Evolutionary conservation across 495 filamentous ascomycete species (phyloP), one percentile per base, ranked within the genome.

Genomic region (Glarea lozoyensis): DNA sequence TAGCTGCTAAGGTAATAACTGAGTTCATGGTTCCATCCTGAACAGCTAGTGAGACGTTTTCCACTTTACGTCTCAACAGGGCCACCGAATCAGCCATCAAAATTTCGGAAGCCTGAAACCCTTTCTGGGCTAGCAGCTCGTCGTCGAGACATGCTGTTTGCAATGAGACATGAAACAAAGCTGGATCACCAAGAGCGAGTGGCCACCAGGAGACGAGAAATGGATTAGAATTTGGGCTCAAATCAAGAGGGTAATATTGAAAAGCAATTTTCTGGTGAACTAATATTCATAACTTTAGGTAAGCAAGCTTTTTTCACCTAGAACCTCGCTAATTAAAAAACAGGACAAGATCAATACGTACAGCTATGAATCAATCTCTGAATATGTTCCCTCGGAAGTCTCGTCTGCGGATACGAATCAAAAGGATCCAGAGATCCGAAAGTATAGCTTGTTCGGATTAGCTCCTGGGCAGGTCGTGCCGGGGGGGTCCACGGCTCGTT

Each of bases 171-270:
- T 73, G 67, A 33, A 75, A 73, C 17, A 75, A 33, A n/a, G 67
- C 68, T 2, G 69, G 68, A 40, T 73, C 69, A 0, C 56, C 62
- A 2, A 75, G 57, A 4, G 69, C 67, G 13, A 69, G 55, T 2
- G 69, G 71, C 71, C 71, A 73, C 71, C 71, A 75, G 2, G 67
- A 73, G 10, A 71, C 54, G 22, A 75, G 53, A 49, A 73, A 73
- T 0, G 71, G 69, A 50, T 73, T 75, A 24, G 71, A 66, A 4
- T 48, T 55, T 2, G 61, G 41, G 40, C 60, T 68, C 6, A 72
- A 48, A 27, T 75, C 71, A 20, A 75, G 61, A 2, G 69, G 71
- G 45, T 75, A 75, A 42, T 71, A 75, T 40, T 72, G 61, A 37
- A 75, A 75, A 0, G 69, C 69, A 27, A 75, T 75, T 41, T 69